Percentiles rank a stretch among this genome's conserved stretches.
Conservation (phyloP, 2,329 filamentous ascomycete genomes). For the Colletotrichum tropicale region DNA sequence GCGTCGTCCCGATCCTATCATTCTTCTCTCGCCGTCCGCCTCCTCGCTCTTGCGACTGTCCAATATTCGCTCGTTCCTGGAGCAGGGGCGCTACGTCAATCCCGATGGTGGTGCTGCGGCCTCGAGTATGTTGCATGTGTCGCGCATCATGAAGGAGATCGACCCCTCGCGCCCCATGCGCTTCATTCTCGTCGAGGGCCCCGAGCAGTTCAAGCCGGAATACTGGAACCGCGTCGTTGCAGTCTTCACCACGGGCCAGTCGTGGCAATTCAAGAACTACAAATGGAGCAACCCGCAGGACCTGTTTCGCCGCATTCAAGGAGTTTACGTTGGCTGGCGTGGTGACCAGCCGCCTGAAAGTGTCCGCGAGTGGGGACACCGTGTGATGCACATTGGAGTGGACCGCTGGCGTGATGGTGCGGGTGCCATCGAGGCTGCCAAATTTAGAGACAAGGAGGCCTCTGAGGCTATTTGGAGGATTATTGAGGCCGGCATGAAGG, state of each 20-base stretch:
- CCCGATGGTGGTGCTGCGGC: constrained; percentile 72
- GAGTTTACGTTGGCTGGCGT: constrained; percentile 90
- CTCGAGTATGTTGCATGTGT: constrained; percentile 84
- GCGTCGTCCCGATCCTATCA: constrained; percentile 79
- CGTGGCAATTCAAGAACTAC: constrained; percentile 99
- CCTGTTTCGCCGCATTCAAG: constrained; percentile 86
- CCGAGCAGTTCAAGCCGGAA: constrained; percentile 95
- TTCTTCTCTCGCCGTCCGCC: constrained; percentile 93
- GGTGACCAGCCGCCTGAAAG: constrained; percentile 80
- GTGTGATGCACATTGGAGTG: constrained; percentile 79
- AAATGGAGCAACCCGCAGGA: constrained; percentile 92
- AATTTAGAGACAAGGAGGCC: constrained; percentile 89
- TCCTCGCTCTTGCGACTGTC: constrained; percentile 94
- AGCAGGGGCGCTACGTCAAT: constrained; percentile 80
- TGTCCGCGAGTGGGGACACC: constrained; percentile 84
- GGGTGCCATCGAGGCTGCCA: constrained; percentile 53
- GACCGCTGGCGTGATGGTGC: constrained; percentile 76
- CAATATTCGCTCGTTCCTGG: constrained; percentile 94
- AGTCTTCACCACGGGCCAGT: constrained; percentile 96
- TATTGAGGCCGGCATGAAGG: constrained; percentile 87
- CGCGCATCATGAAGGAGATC: constrained; percentile 74
- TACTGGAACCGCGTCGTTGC: constrained; percentile 96
- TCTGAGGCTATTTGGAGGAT: constrained; percentile 92
- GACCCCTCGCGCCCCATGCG: constrained; percentile 76
- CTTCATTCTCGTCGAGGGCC: constrained; percentile 94